These are phyloP conservation scores for Suillus hirtellus DNA, from an alignment of 768 basidiomycete genomes.

Conservation along the genomic window DNA sequence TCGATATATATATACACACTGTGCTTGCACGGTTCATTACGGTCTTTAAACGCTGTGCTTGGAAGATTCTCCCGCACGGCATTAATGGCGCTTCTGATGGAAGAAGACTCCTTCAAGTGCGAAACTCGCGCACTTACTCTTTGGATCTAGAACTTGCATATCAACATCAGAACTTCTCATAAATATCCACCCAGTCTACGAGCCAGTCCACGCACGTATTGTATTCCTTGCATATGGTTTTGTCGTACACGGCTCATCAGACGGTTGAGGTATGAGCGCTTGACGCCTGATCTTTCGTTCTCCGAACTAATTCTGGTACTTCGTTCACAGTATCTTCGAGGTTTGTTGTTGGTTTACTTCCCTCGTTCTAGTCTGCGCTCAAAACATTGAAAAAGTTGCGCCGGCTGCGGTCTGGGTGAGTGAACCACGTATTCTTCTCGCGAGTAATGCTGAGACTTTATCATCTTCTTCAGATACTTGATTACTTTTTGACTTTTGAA, in stretches of 20 bases:
- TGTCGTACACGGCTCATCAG: neutral
- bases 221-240: too few species aligned
- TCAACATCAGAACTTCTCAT: neutral
- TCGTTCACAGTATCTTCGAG: constrained; percentile 13
- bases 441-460: neutral
- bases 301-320: neutral
- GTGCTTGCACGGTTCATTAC: too few species aligned
- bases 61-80: too few species aligned
- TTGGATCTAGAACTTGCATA: neutral
- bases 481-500: constrained; percentile 16
- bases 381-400: constrained; percentile 7
- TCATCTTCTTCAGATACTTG: constrained; percentile 6
- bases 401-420: constrained; percentile 13
- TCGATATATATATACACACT: too few species aligned
- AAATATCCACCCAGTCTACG: neutral
- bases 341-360: neutral
- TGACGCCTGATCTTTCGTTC: neutral
- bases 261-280: constrained; percentile 10
- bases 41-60: too few species aligned
- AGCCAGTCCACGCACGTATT: neutral
- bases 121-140: neutral
- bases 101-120: neutral
- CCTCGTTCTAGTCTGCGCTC: too few species aligned
- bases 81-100: too few species aligned
- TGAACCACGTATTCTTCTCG: neutral